Evolutionary conservation across 2,329 filamentous ascomycete species (phyloP).

Genomic region (Phialocephala sp.): DNA sequence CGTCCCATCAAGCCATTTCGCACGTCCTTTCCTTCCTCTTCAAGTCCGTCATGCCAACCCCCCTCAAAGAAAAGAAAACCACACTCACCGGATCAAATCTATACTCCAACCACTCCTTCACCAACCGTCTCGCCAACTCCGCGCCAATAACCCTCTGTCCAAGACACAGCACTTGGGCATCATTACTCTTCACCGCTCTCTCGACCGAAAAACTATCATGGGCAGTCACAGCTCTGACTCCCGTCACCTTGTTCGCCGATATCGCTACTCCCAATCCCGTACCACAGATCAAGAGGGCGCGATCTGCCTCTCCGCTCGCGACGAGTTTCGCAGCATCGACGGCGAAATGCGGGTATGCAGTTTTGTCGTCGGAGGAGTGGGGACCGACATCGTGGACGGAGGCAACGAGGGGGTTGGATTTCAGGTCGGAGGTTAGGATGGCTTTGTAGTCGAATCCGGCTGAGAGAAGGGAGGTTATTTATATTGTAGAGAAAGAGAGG

Average conservation of each 20-base stretch:
- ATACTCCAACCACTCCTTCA: constrained; percentile 84
- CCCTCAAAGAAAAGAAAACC: background rate
- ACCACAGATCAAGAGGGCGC: constrained; percentile 82
- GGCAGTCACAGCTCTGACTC: constrained; percentile 85
- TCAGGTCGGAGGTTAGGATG: constrained; percentile 75
- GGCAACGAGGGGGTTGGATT: constrained; percentile 68
- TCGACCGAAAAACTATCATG: constrained; percentile 88
- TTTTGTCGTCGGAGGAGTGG: constrained; percentile 70
- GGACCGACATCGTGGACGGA: constrained; percentile 71
- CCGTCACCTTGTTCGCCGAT: constrained; percentile 85
- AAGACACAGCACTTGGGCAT: constrained; percentile 87
- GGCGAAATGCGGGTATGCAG: constrained; percentile 80
- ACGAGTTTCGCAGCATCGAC: constrained; percentile 71
- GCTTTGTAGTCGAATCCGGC: constrained; percentile 77
- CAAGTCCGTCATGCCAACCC: too few species aligned
- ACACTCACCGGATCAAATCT: constrained; percentile 71
- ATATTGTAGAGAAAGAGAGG: background rate
- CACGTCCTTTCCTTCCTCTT: background rate
- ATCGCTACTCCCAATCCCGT: constrained; percentile 89
- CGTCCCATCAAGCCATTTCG: constrained; percentile 3
- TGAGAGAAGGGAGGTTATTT: constrained; percentile 12
- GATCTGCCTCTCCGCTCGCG: constrained; percentile 69
- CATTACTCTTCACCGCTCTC: constrained; percentile 79
- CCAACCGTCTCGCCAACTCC: constrained; percentile 78
- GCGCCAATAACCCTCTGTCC: constrained; percentile 83